These are phyloP conservation scores for Pseudogymnoascus sp. DNA, from an alignment of 2,329 filamentous ascomycete species.

Conservation along the genomic window DNA sequence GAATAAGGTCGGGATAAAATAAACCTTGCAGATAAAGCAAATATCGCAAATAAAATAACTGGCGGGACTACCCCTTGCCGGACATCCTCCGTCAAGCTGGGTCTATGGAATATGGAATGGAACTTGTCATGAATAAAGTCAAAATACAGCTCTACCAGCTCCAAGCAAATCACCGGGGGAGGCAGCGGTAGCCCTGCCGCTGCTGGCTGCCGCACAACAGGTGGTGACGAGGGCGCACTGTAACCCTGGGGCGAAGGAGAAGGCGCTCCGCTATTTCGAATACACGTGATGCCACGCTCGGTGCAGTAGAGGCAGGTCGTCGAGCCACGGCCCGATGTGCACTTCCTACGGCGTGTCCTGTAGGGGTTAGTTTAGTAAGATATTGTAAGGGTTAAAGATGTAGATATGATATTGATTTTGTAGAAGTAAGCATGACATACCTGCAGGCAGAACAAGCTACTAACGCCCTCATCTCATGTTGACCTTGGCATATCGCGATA, in stretches of 20 bases:
- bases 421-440: not conserved
- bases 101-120: constrained; percentile 20
- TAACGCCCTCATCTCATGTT: not conserved
- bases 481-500: not conserved
- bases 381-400: not conserved
- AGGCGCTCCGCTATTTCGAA: not conserved
- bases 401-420: not conserved
- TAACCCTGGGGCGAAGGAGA: not conserved
- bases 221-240: not conserved
- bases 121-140: constrained; percentile 22
- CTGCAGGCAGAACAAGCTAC: not conserved
- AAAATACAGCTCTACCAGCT: constrained; percentile 21
- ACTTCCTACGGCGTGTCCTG: not conserved
- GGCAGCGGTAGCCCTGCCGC: not conserved
- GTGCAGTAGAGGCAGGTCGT: not conserved
- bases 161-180: constrained; percentile 11
- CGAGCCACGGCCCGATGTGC: not conserved
- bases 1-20: not conserved
- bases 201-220: not conserved
- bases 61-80: constrained; percentile 11
- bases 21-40: constrained; percentile 20
- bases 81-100: constrained; percentile 17
- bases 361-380: not conserved
- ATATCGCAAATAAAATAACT: constrained; percentile 18
- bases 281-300: not conserved